These are phyloP conservation scores for Rubroboletus pulcherrimus DNA, from an alignment of 768 basidiomycete genomes.

Conservation along the genomic window DNA sequence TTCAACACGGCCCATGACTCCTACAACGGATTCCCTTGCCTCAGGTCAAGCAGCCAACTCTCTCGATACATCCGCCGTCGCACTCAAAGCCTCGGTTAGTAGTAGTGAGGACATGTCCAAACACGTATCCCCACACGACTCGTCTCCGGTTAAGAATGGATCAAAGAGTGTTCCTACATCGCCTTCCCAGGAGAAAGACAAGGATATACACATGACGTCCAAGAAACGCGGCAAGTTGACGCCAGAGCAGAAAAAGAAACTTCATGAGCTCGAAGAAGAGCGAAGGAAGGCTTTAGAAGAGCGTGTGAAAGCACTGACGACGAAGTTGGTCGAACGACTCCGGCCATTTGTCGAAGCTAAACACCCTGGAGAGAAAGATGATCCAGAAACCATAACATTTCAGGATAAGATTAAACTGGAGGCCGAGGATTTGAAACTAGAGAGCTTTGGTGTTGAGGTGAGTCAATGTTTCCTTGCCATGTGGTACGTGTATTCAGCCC, in stretches of 20 bases:
- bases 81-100: slow-evolving; percentile 17
- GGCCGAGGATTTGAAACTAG: slow-evolving; percentile 92
- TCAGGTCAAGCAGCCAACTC: slow-evolving; percentile 3
- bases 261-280: slow-evolving; percentile 78
- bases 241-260: slow-evolving; percentile 81
- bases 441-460: slow-evolving; percentile 97
- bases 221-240: slow-evolving; percentile 52
- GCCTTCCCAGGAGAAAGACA: slow-evolving; percentile 36
- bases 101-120: slow-evolving; percentile 19
- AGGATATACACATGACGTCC: slow-evolving; percentile 28
- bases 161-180: slow-evolving; percentile 24
- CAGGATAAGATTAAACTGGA: slow-evolving; percentile 75
- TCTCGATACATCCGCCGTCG: slow-evolving; percentile 15
- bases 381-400: slow-evolving; percentile 79
- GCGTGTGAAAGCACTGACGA: slow-evolving; percentile 68
- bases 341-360: slow-evolving; percentile 91
- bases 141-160: slow-evolving; percentile 17
- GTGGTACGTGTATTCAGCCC: slow-evolving; percentile 1
- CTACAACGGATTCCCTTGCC: slow-evolving; percentile 7
- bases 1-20: slow-evolving; percentile 18
- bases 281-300: slow-evolving; percentile 75
- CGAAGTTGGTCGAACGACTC: slow-evolving; percentile 80
- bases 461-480: slow-evolving; percentile 17
- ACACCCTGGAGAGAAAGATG: slow-evolving; percentile 72
- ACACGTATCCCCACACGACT: slow-evolving; percentile 11